Conservation (phyloP, 352 stramenopile species). For the Phytophthora pistaciae region DNA sequence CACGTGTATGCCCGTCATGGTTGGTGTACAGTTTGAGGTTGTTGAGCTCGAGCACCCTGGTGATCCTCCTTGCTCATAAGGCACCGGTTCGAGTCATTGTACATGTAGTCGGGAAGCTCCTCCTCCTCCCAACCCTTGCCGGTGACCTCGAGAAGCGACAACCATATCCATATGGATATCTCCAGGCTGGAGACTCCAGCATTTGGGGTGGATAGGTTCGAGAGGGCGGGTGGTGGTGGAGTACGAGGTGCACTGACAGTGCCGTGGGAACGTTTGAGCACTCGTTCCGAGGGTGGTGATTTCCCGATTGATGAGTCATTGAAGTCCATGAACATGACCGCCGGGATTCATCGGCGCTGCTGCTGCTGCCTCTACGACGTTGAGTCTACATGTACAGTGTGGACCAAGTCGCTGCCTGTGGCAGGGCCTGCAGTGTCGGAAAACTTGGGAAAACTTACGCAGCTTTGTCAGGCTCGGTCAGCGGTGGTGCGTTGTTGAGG, state of each 20-base stretch:
- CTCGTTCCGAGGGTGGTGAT: slow-evolving; percentile 3
- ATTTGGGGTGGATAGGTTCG: slow-evolving; percentile 13
- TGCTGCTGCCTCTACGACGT: not conserved
- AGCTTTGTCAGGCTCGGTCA: not conserved
- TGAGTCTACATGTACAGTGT: not conserved
- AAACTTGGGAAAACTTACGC: slow-evolving; percentile 1
- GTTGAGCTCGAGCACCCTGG: slow-evolving; percentile 94
- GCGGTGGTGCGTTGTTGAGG: not conserved
- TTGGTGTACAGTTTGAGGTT: slow-evolving; percentile 97
- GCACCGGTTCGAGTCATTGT: slow-evolving; percentile 42
- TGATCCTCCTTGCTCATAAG: slow-evolving; percentile 90
- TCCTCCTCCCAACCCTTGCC: no score
- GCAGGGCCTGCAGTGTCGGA: not conserved
- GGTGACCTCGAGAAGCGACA: slow-evolving; percentile 36
- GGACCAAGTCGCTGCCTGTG: no score
- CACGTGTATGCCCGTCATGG: slow-evolving; percentile 85
- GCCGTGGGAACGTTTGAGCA: not conserved
- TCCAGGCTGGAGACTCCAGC: not conserved
- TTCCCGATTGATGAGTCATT: slow-evolving; percentile 10
- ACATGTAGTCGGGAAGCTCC: no score
- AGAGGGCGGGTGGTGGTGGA: not conserved
- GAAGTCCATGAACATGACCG: slow-evolving; percentile 10
- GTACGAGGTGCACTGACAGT: not conserved
- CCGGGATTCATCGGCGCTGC: not conserved
- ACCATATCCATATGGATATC: slow-evolving; percentile 7